These are phyloP conservation scores for Candida hispaniensis DNA, from an alignment of 805 yeast species.

Conservation along the genomic window DNA sequence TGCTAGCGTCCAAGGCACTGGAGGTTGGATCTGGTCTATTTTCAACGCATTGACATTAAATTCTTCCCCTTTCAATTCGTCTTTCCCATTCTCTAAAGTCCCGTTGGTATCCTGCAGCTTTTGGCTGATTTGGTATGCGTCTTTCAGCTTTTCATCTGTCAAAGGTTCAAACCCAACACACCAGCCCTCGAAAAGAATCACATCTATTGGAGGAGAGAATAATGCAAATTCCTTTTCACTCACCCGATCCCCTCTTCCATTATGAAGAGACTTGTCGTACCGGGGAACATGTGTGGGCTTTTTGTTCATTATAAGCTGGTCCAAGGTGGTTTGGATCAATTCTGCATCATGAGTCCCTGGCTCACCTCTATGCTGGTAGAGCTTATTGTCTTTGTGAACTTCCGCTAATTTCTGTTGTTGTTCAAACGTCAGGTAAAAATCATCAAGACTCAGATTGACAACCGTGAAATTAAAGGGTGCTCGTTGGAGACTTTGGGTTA, in stretches of 20 bases:
- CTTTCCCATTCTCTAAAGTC: too few relatives aligned
- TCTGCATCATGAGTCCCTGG: conserved; percentile 88
- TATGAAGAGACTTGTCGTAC: conserved; percentile 64
- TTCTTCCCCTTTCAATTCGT: conserved; percentile 13
- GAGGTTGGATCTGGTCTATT: conserved; percentile 18
- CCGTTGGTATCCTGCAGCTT: too few relatives aligned
- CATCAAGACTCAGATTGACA: conserved; percentile 62
- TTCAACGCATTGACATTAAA: conserved; percentile 1
- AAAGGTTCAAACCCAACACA: conserved; percentile 62
- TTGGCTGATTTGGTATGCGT: conserved; percentile 25
- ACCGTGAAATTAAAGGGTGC: conserved; percentile 31
- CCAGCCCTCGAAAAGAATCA: conserved; percentile 89
- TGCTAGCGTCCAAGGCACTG: conserved; percentile 21
- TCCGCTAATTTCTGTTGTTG: conserved; percentile 44
- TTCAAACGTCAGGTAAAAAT: conserved; percentile 59
- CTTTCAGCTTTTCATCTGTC: conserved; percentile 25
- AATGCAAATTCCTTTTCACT: conserved; percentile 33
- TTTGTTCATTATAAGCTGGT: conserved; percentile 25
- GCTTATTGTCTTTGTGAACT: conserved; percentile 36
- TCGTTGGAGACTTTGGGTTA: conserved; percentile 24
- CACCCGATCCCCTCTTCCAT: conserved; percentile 73
- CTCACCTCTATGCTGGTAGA: conserved; percentile 71
- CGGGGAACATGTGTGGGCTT: conserved; percentile 39
- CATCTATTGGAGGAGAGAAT: conserved; percentile 38
- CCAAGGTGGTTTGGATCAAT: conserved; percentile 32